Evolutionary conservation across 1,139 yeast species (phyloP), one percentile per base, ranked within the genome.

Genomic region (Arxiozyma slooffiae): DNA sequence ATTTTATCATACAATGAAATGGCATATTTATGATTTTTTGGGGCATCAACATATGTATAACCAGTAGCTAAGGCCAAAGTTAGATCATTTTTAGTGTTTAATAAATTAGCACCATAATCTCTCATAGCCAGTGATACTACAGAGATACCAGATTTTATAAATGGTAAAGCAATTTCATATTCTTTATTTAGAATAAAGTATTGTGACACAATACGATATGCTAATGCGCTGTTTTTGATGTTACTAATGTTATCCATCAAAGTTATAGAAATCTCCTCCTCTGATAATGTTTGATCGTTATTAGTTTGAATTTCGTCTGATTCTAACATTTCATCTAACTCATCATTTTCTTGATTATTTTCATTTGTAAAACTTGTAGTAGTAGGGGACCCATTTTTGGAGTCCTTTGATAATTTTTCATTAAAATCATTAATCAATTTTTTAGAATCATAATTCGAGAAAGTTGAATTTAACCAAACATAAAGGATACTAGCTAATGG

Each of bases 11-110:
- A 92, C 26, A 89, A 68, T 46, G 79, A 79, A 44, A 85, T 65
- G 0, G 98, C 97, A 40, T 82, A 74, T 9, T 78, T 74, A 61
- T 80, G 88, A 66, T 90, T 85, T 65, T 88, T 88, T 6, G 97
- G 98, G 0, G 96, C 86, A 63, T 90, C 96, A 62, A 82, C 78
- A 61, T 85, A 84, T 0, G 95, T 87, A 61, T 88, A 86, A 0
- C 85, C 77, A 2, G 82, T 78, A 0, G 95, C 97, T 50, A 87
- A 72, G 18, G 79, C 74, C 47, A 89, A 76, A 23, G 84, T 72
- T 24, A 87, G 69, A 50, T 82, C 85, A 50, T 75, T 76, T 56
- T 76, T 78, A 0, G 89, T 73, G 54, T 80, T 70, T 1, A 64
- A 62, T 46, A 85, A 72, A 21, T 69, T 64, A 7, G 74, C 67